These are phyloP conservation scores for Phytophthora cryptogea DNA, from an alignment of 352 stramenopile genomes.

Conservation along the genomic window DNA sequence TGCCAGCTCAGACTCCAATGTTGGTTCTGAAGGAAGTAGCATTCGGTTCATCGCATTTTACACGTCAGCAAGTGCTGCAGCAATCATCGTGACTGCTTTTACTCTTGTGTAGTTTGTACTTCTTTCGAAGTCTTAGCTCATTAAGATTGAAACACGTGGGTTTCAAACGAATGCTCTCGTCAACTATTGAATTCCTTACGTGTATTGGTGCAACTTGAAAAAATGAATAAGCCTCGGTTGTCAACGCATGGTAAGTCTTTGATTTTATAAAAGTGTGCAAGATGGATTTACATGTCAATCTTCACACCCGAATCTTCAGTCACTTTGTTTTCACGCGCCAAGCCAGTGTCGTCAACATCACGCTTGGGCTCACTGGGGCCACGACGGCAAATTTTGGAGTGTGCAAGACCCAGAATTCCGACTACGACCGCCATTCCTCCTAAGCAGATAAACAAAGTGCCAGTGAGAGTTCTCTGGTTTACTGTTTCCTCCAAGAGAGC, in stretches of 20 bases:
- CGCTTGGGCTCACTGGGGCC: neutral
- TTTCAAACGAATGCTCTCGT: too few relatives aligned
- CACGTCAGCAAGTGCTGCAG: neutral
- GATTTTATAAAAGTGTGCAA: neutral
- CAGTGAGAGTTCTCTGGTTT: slow-evolving; percentile 9
- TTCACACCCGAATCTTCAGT: neutral
- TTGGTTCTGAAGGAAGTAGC: neutral
- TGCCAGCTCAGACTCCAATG: neutral
- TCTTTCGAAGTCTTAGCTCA: too few relatives aligned
- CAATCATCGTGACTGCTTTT: neutral
- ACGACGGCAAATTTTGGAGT: slow-evolving; percentile 16
- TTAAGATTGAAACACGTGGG: too few relatives aligned
- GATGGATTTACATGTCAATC: neutral
- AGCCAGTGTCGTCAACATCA: slow-evolving; percentile 8
- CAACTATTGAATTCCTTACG: too few relatives aligned
- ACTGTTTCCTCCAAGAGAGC: neutral
- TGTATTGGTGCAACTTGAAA: too few relatives aligned
- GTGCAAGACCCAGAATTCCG: slow-evolving; percentile 18
- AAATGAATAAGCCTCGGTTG: too few relatives aligned
- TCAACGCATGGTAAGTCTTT: too few relatives aligned
- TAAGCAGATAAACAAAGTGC: slow-evolving; percentile 12
- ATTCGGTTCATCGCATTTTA: neutral
- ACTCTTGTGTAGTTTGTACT: neutral
- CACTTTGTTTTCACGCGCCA: slow-evolving; percentile 6
- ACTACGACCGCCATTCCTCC: slow-evolving; percentile 24